A percentile compares a stretch with the other conserved stretches of the same genome.
phyloP scores from a whole-genome alignment of 306 rosid genomes.

The Gillenia trifoliata region DNA sequence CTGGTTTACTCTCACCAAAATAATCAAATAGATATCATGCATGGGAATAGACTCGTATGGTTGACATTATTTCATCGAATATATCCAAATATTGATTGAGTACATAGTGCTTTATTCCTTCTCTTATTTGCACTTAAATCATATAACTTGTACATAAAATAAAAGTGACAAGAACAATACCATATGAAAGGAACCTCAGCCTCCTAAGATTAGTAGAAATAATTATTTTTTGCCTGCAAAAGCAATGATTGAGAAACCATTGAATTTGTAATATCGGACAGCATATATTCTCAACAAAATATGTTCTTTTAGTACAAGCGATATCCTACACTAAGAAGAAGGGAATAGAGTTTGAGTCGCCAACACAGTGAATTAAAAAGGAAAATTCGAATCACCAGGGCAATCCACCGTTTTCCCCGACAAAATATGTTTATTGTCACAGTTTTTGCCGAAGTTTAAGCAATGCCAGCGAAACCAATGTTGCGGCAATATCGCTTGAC shows the following conservation, averaged over 20 bases:
- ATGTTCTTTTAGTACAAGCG: too few species aligned
- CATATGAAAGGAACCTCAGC: slow-evolving; percentile 5
- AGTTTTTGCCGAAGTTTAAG: neutral
- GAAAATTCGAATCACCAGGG: too few species aligned
- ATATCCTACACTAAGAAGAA: too few species aligned
- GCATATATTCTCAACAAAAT: neutral
- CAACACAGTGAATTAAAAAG: too few species aligned
- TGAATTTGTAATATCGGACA: neutral
- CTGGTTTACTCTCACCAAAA: too few species aligned
- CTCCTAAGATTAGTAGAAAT: too few species aligned
- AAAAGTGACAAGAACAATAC: neutral
- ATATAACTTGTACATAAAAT: slow-evolving; percentile 2
- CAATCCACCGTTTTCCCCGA: too few species aligned
- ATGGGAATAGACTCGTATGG: neutral
- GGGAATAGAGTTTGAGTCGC: accelerated
- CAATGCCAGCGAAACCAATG: neutral
- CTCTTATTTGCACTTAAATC: slow-evolving; percentile 5
- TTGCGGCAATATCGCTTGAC: neutral
- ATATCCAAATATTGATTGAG: slow-evolving; percentile 2
- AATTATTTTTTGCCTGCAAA: neutral
- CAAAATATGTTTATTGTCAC: neutral
- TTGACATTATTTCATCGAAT: neutral
- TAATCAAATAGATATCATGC: neutral
- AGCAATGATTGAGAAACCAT: neutral
- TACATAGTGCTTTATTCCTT: slow-evolving; percentile 14